Conservation (phyloP, 2,329 filamentous ascomycete species). For the Stagonosporopsis cucurbitacearum region DNA sequence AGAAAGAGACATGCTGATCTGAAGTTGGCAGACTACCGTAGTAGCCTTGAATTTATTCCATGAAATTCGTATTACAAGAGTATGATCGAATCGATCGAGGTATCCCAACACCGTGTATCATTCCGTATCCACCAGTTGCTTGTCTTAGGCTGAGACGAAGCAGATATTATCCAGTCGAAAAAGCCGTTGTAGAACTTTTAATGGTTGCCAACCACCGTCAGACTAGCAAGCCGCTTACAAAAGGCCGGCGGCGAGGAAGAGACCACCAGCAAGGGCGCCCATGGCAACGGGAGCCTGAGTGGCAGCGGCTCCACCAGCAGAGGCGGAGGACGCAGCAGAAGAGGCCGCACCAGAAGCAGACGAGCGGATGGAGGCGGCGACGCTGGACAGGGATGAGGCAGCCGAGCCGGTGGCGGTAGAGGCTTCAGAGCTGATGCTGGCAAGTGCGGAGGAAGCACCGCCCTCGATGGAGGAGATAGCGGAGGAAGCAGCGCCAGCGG, state of each 20-base stretch:
- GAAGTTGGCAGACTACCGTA: slow-evolving; percentile 9
- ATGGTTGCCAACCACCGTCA: slow-evolving; percentile 7
- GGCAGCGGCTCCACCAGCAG: slow-evolving; percentile 26
- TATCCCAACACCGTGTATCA: slow-evolving; percentile 18
- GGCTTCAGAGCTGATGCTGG: slow-evolving; percentile 24
- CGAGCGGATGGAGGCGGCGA: slow-evolving; percentile 6
- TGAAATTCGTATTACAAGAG: slow-evolving; percentile 21
- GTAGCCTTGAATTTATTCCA: slow-evolving; percentile 13
- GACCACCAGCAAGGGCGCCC: slow-evolving; percentile 42
- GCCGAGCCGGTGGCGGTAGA: slow-evolving; percentile 18
- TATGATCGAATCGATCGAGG: slow-evolving; percentile 18
- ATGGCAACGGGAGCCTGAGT: slow-evolving; percentile 38
- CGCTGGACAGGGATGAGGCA: slow-evolving; percentile 5
- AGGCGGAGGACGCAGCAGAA: slow-evolving; percentile 16
- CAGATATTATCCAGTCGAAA: slow-evolving; percentile 16
- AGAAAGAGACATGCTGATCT: background rate
- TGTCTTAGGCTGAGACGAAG: slow-evolving; percentile 6
- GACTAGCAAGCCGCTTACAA: slow-evolving; percentile 31
- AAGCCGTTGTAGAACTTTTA: slow-evolving; percentile 12
- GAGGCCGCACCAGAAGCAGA: slow-evolving; percentile 8
- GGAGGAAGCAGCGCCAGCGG: slow-evolving; percentile 15
- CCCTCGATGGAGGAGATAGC: slow-evolving; percentile 24
- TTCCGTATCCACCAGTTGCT: slow-evolving; percentile 1
- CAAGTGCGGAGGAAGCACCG: slow-evolving; percentile 20
- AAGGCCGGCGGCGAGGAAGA: slow-evolving; percentile 41